Evolutionary conservation across 176 grass and related monocot species (phyloP).

Genomic region (Saccharum officinarum): DNA sequence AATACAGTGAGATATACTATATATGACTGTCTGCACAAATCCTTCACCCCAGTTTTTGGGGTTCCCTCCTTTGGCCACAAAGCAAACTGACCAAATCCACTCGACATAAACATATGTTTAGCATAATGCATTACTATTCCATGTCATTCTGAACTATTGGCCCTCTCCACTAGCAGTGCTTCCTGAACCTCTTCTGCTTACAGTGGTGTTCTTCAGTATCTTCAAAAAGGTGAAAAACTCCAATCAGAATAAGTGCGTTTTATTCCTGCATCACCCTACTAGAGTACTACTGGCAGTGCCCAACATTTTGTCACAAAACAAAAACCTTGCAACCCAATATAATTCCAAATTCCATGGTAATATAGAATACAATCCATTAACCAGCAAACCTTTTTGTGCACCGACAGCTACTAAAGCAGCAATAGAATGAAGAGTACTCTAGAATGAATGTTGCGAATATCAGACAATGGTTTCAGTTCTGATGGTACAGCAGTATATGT

Average conservation of each 20-base stretch:
- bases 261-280: not conserved
- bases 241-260: not conserved
- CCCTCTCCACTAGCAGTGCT: constrained; percentile 71
- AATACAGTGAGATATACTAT: not conserved
- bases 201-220: constrained; percentile 96
- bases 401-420: not conserved
- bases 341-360: not conserved
- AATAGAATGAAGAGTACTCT: not conserved
- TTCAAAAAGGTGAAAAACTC: constrained; percentile 34
- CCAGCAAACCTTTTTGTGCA: not conserved
- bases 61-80: not conserved
- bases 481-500: not conserved
- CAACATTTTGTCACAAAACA: not conserved
- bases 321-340: not conserved
- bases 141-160: constrained; percentile 42
- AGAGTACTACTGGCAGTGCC: not conserved
- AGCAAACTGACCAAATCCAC: not conserved
- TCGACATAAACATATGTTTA: not conserved
- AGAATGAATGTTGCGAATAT: not conserved
- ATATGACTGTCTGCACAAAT: not conserved
- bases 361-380: not conserved
- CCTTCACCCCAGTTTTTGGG: constrained; percentile 5
- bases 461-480: not conserved
- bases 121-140: constrained; percentile 1
- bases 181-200: constrained; percentile 81